Base-by-base conservation (phyloP, 352 stramenopile species). In the Phytophthora litchii region DNA sequence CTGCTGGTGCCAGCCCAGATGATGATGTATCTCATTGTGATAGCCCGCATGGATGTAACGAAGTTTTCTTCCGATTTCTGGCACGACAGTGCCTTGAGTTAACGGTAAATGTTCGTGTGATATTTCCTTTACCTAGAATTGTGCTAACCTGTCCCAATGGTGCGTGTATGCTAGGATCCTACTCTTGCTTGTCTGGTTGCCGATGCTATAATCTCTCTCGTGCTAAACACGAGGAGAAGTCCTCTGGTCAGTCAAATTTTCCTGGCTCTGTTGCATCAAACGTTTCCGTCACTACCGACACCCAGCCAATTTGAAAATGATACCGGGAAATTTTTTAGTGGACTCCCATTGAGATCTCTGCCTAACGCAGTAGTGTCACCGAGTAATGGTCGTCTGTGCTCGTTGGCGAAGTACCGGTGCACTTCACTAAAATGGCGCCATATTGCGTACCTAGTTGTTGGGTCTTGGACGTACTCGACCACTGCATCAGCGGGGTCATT, bases 241-340 rank as follows among this genome's bases (percentile, higher is more conserved):
- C 16, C 21, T 10, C 43, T 78, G 9, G 19, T 91, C 19, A 76
- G 78, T 19, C 75, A 79, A 17, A 52, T 92, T 21, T 88, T 78
- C 37, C 54, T 87, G 12, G 67, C 78, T 19, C 29, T 92, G 35
- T 51, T 92, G n/a, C 77, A 86, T 20, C 71, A 84, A 31, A 79
- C 81, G 13, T 87, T 83, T 34, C 76, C 77, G 2, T 59, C 50
- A 13, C 47, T 43, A 9, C 37, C 57, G 14, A 47, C 25, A 25
- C 11, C 54, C 9, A 51, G 29, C 25, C 45, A 57, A 19, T 51
- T 67, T 44, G 46, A 70, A 36, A 54, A 16, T 5, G 48, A 74
- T 10, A 36, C 35, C 11, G 54, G 21, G 3, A 71, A 55, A 47
- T 57, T 63, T 13, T 46, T 56, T 17, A 65, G 60, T 10, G 62